A percentile compares a stretch with the other conserved stretches of the same genome.
These are phyloP conservation scores for Naegleria gruberi DNA, from an alignment of 208 protist genomes.

Conservation along the genomic window DNA sequence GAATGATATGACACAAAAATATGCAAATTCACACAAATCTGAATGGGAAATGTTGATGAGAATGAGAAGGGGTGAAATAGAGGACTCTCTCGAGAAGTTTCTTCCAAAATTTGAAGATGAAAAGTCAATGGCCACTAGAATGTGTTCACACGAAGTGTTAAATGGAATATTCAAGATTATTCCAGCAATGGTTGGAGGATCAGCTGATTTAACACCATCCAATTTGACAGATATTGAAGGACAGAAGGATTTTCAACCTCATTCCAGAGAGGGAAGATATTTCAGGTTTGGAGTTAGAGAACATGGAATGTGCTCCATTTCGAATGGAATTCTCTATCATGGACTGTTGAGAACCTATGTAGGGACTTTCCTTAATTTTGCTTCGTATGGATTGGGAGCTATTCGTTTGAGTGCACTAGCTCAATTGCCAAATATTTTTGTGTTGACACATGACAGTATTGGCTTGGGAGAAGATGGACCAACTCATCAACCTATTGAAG, in stretches of 20 bases:
- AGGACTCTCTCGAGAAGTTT: conserved; percentile 38
- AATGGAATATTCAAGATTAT: conserved; percentile 62
- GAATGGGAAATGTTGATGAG: conserved; percentile 51
- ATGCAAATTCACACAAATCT: conserved; percentile 62
- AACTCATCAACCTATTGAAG: conserved; percentile 97
- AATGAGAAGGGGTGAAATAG: conserved; percentile 61
- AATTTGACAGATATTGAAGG: conserved; percentile 89
- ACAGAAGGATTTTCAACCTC: conserved; percentile 64
- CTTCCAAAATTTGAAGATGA: background rate
- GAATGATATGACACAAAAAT: conserved; percentile 52
- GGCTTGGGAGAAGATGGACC: conserved; percentile 99
- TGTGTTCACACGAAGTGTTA: conserved; percentile 74
- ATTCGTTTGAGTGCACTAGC: conserved; percentile 87
- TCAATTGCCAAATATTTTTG: conserved; percentile 79
- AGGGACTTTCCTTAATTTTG: conserved; percentile 98
- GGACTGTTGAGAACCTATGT: conserved; percentile 88
- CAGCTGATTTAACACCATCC: conserved; percentile 93
- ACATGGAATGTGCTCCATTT: conserved; percentile 94
- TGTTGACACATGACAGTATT: conserved; percentile 99
- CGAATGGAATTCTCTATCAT: conserved; percentile 92
- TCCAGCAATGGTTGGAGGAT: conserved; percentile 89
- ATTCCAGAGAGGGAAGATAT: conserved; percentile 59
- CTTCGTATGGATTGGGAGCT: conserved; percentile 84
- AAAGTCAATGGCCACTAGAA: conserved; percentile 68
- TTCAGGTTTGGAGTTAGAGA: conserved; percentile 98